Base-by-base conservation (phyloP, 768 basidiomycete species). In the Leccinellum albellum region DNA sequence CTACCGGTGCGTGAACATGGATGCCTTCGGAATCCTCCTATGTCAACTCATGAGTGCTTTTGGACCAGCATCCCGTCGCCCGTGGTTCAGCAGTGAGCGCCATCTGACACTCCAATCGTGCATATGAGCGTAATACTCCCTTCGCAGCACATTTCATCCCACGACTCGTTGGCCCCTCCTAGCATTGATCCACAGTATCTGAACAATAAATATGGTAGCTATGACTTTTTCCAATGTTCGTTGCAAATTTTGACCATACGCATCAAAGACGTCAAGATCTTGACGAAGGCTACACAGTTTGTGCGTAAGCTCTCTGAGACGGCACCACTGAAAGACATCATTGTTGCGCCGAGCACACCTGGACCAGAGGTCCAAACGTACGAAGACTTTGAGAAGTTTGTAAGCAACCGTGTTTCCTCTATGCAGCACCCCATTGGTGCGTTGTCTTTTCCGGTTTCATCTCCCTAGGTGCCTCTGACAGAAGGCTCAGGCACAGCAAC, bases 321-420 rank as follows among this genome's bases (percentile, higher is more conserved):
- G 5, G 62, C 51, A 15, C 62, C 62, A 2, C 62, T 63, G 7
- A 64, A 50, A 44, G 52, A 56, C 28, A 45, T 63, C 7, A 61
- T 64, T n/a, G 54, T 62, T 24, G n/a, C 37, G 13, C 63, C 63
- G 6, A 65, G 63, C 14, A 63, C 56, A 10, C 63, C 63, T 24
- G 64, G 64, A 13, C 63, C 59, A 44, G 64, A 65, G 15, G 59
- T 64, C 20, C 48, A 60, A 48, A 64, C 62, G 2, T 50, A 63
- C 15, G 62, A 45, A 1, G 57, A 64, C 24, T 63, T 64, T 10
- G 63, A 64, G 29, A 42, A 24, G 0, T 65, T 32, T 28, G 59
- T 65, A 6, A 50, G 55, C 35, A 23, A 28, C 6, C 3, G 7
- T 4, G 35, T 62, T 32, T 1, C 1, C 6, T 48, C 59, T 3